Conservation (phyloP, 73 alveolate genomes). For the Paramecium sonneborni region DNA sequence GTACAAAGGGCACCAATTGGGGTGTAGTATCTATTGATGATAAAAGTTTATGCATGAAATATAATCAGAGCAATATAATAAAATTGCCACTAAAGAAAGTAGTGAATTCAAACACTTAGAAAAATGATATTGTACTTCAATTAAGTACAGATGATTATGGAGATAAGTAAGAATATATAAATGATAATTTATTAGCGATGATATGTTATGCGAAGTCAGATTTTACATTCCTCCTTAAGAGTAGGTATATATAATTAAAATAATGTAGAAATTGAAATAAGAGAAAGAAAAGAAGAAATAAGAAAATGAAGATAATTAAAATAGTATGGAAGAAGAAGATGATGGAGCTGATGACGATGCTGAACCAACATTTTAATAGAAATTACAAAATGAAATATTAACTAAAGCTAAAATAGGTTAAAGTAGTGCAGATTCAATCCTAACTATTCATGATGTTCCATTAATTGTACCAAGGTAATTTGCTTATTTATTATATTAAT, state of each 20-base stretch:
- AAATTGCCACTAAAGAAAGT: conserved; percentile 36
- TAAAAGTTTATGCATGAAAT: background rate
- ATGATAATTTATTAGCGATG: background rate
- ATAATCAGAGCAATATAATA: background rate
- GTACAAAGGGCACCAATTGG: conserved; percentile 51
- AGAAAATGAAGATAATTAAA: background rate
- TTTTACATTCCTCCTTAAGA: conserved; percentile 38
- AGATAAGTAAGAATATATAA: background rate
- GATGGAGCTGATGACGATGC: background rate
- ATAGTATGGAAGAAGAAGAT: background rate
- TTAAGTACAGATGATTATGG: conserved; percentile 39
- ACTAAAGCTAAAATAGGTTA: conserved; percentile 26
- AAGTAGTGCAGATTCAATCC: conserved; percentile 11
- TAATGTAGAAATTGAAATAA: background rate
- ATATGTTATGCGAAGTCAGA: conserved; percentile 41
- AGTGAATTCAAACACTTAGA: conserved; percentile 32
- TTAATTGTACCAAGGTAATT: conserved; percentile 24
- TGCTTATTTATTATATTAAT: background rate
- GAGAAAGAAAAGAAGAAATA: background rate
- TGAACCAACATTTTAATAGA: conserved; percentile 8
- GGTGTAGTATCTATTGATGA: conserved; percentile 38
- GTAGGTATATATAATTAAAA: background rate
- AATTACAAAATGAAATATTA: background rate
- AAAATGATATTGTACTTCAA: conserved; percentile 32
- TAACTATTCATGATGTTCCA: conserved; percentile 35